phyloP scores from a whole-genome alignment of 2,329 filamentous ascomycete genomes.

The Talaromyces piceae region DNA sequence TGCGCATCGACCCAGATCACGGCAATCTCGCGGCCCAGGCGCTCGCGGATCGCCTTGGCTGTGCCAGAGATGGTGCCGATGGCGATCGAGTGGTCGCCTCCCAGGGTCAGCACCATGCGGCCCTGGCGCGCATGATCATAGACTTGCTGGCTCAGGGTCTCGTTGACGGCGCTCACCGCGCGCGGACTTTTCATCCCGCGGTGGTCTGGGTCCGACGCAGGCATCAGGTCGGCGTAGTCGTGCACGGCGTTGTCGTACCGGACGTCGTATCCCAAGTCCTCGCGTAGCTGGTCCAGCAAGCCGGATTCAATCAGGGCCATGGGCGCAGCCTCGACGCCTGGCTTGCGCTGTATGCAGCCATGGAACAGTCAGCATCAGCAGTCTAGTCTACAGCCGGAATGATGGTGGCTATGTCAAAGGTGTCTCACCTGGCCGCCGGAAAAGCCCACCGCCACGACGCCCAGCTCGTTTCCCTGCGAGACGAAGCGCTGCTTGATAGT shows the following conservation, averaged over 20 bases:
- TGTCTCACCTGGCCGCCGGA: constrained; percentile 81
- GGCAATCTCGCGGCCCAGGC: constrained; percentile 73
- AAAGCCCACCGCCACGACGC: constrained; percentile 91
- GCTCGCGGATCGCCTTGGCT: constrained; percentile 76
- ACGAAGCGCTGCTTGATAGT: constrained; percentile 68
- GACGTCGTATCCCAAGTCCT: constrained; percentile 83
- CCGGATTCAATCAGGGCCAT: constrained; percentile 82
- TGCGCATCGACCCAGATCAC: constrained; percentile 99
- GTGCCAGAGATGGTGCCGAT: constrained; percentile 88
- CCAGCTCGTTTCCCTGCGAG: constrained; percentile 68
- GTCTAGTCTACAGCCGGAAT: too few relatives aligned
- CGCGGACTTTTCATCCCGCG: constrained; percentile 92
- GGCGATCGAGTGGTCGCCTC: constrained; percentile 93
- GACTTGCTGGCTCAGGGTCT: constrained; percentile 71
- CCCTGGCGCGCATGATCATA: constrained; percentile 79
- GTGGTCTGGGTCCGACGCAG: constrained; percentile 64
- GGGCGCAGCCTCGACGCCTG: constrained; percentile 84
- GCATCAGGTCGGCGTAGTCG: constrained; percentile 68
- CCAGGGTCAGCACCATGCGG: constrained; percentile 83
- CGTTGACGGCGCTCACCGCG: constrained; percentile 76
- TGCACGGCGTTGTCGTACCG: constrained; percentile 78
- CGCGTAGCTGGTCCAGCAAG: constrained; percentile 71
- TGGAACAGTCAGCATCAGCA: too few relatives aligned
- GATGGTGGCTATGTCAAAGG: too few relatives aligned
- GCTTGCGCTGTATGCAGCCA: constrained; percentile 75